Evolutionary conservation across 176 grass and related monocot species (phyloP), one percentile per base, ranked within the genome.

Genomic region (Zizania latifolia): DNA sequence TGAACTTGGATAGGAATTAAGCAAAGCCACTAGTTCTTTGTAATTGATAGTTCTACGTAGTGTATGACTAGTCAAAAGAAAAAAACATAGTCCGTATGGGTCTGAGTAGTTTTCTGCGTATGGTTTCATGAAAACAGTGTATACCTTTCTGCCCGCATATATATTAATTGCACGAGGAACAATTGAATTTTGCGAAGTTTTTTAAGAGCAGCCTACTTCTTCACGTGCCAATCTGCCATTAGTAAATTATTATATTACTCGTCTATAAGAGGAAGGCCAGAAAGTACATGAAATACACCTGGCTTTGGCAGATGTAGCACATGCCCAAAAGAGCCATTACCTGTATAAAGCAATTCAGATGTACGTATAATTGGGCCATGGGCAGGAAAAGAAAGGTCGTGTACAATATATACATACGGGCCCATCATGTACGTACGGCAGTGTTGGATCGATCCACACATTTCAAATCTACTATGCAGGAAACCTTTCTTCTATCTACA

Each of bases 201-300:
- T 75, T 75, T 59, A 75, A 46, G 4, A 23, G 30, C 31, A 11
- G 12, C 43, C 41, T 77, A 77, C 62, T 62, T 37, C 15, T 84
- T 87, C 75, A 83, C 80, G 85, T 79, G 74, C 61, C 74, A 83
- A 74, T 56, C 73, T 59, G 65, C 36, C 8, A 65, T 46, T 36
- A 43, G 59, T 74, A 53, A 79, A 73, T 83, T 77, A 71, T 62
- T 79, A 83, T 51, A 54, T 81, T 79, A 83, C 86, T 56, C 76
- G 11, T 75, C 76, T 76, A 88, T 80, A 88, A 48, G 56, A 75
- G 86, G 70, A 84, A 71, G 56, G 28, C 43, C 23, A 31, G 81
- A 88, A 88, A 88, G 86, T 84, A 88, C 81, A 84, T 65, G 44
- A 16, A 70, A 84, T 78, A 80, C 81, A 76, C 81, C 76, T 84